These are phyloP conservation scores for Avena eriantha DNA, from an alignment of 176 grass and related monocot species.

Conservation along the genomic window DNA sequence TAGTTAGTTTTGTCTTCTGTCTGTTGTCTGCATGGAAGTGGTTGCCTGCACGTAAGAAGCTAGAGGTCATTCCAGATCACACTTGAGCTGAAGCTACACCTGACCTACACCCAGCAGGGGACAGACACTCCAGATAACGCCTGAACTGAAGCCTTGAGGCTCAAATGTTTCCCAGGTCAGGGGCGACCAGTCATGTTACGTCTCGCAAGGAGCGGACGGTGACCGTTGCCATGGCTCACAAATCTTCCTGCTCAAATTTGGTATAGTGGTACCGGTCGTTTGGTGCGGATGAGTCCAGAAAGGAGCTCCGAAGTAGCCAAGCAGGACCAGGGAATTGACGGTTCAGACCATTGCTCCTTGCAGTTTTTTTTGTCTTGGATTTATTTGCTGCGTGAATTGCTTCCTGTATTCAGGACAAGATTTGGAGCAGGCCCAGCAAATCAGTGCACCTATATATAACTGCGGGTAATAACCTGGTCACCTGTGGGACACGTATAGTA, in stretches of 20 bases:
- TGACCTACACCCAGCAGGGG: slow-evolving; percentile 9
- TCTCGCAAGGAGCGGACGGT: background rate
- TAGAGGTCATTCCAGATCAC: background rate
- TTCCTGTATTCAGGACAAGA: background rate
- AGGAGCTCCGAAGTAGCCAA: slow-evolving; percentile 29
- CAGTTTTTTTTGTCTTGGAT: too few relatives aligned
- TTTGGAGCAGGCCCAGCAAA: background rate
- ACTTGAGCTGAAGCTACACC: background rate
- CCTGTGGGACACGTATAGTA: background rate
- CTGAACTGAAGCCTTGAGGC: slow-evolving; percentile 3
- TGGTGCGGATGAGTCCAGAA: slow-evolving; percentile 48
- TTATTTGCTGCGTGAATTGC: too few relatives aligned
- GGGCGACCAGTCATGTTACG: slow-evolving; percentile 28
- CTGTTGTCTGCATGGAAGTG: background rate
- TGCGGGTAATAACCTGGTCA: background rate
- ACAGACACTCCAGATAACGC: slow-evolving; percentile 11
- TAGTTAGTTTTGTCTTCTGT: background rate
- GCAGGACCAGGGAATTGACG: slow-evolving; percentile 19
- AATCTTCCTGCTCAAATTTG: slow-evolving; percentile 24
- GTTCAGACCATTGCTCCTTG: slow-evolving; percentile 5
- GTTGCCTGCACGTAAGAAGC: slow-evolving; percentile 19
- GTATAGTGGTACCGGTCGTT: slow-evolving; percentile 27
- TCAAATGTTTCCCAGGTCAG: slow-evolving; percentile 40
- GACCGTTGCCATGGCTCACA: slow-evolving; percentile 24
- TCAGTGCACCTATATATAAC: background rate